Conservation (phyloP, 495 filamentous ascomycete genomes). For the Hyphodiscus hymeniophilus region DNA sequence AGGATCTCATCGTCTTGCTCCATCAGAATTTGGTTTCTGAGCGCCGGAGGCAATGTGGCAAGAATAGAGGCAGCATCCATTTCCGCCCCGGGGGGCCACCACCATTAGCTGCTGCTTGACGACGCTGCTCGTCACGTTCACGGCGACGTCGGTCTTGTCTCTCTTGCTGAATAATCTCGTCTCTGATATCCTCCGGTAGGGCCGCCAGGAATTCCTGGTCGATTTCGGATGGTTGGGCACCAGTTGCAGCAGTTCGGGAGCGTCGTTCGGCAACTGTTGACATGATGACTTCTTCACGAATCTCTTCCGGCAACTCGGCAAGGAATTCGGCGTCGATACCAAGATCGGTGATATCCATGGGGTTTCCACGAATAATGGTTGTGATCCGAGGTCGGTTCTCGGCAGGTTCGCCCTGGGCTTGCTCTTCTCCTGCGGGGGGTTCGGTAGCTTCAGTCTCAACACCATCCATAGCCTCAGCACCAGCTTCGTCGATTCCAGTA, state of each 20-base stretch:
- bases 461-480: slow-evolving; percentile 72
- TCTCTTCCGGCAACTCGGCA: slow-evolving; percentile 86
- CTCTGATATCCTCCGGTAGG: slow-evolving; percentile 78
- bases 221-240: slow-evolving; percentile 78
- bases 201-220: slow-evolving; percentile 93
- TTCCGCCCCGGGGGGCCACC: slow-evolving; percentile 48
- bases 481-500: slow-evolving; percentile 12
- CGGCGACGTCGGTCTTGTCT: slow-evolving; percentile 79
- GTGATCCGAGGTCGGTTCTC: slow-evolving; percentile 48
- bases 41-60: slow-evolving; percentile 75
- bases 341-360: slow-evolving; percentile 85
- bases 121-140: slow-evolving; percentile 66
- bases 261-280: slow-evolving; percentile 76
- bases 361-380: slow-evolving; percentile 74
- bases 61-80: slow-evolving; percentile 93
- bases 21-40: slow-evolving; percentile 79
- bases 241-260: slow-evolving; percentile 67
- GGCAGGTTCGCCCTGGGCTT: slow-evolving; percentile 11
- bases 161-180: slow-evolving; percentile 86
- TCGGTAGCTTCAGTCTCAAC: slow-evolving; percentile 34
- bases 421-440: slow-evolving; percentile 1
- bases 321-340: slow-evolving; percentile 93
- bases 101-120: slow-evolving; percentile 45
- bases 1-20: slow-evolving; percentile 88
- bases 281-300: slow-evolving; percentile 91